phyloP scores from a whole-genome alignment of 2,329 filamentous ascomycete genomes.

The Xylaria digitata region DNA sequence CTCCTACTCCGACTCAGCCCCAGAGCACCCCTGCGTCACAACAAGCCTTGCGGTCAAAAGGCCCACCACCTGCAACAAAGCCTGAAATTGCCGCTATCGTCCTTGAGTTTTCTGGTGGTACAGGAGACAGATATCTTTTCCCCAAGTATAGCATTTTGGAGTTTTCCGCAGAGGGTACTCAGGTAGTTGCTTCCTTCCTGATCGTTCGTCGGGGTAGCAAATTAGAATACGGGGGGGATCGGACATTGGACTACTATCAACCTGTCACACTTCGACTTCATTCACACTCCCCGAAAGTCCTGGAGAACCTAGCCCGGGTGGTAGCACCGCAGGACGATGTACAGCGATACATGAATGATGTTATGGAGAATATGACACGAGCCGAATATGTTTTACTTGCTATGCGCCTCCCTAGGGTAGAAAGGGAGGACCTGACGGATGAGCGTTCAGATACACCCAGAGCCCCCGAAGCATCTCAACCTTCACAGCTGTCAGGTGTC shows the following conservation, averaged over 20 bases:
- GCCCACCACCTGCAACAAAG: slow-evolving; percentile 63
- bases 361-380: slow-evolving; percentile 76
- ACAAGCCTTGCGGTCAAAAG: slow-evolving; percentile 70
- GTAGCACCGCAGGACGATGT: slow-evolving; percentile 74
- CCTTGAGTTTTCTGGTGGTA: slow-evolving; percentile 74
- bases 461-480: slow-evolving; percentile 39
- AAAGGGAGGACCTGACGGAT: slow-evolving; percentile 51
- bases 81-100: slow-evolving; percentile 74
- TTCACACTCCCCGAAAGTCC: slow-evolving; percentile 63
- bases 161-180: slow-evolving; percentile 64
- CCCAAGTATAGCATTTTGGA: slow-evolving; percentile 83
- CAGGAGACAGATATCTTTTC: slow-evolving; percentile 80
- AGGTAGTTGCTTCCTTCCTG: slow-evolving; percentile 79
- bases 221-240: slow-evolving; percentile 73
- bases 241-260: slow-evolving; percentile 77
- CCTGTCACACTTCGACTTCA: slow-evolving; percentile 74
- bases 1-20: slow-evolving; percentile 38
- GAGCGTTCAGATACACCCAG: slow-evolving; percentile 47
- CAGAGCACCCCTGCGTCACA: slow-evolving; percentile 50
- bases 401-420: slow-evolving; percentile 69
- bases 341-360: slow-evolving; percentile 73
- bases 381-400: slow-evolving; percentile 75
- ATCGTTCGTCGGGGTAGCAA: slow-evolving; percentile 77
- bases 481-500: slow-evolving; percentile 45
- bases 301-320: slow-evolving; percentile 70